Evolutionary conservation across 163 green algal species (phyloP), one percentile per base, ranked within the genome.

Genomic region (Scenedesmus sp.): DNA sequence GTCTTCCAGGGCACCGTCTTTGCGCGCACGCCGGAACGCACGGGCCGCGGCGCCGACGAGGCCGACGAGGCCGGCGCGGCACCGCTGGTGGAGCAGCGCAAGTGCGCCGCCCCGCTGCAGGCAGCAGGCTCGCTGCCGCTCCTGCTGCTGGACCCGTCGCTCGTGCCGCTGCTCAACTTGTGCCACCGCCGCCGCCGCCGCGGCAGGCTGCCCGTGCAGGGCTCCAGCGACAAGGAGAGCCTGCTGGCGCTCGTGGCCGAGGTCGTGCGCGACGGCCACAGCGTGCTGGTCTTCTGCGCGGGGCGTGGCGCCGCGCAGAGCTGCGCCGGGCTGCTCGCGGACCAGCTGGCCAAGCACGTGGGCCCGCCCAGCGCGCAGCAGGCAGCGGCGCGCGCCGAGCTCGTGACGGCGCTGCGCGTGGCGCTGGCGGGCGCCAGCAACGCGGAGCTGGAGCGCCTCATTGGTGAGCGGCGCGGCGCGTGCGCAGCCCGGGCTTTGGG

Each of bases 1-100:
- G 91, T 97, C 39, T 93, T 95, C 56, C 51, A 83, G 24, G 80
- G 83, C 14, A 79, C 57, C 3, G 85, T 94, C 34, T 95, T 56
- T 50, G n/a, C 26, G 69, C 26, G 28, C 18, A 36, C 39, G 31
- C 29, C 31, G 22, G 28, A 44, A 75, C 11, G 26, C 34, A 54
- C 26, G 51, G 28, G 53, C 39, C 39, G 10, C 26, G 3, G 7
- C 17, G 39, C 22, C 4, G 60, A 28, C 17, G 24, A 20, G 0
- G 60, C 33, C 2, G 28, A 31, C 5, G 60, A 28, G 4, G 31
- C 26, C 17, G 24, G 0, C 3, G 60, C 15, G 31, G 28, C 44
- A 22, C 63, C 78, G 29, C 60, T 87, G 24, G 44, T 63, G n/a
- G 82, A 84, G 75, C 45, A 83, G 65, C 70, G 75, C n/a, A 60